Evolutionary conservation across 2,329 filamentous ascomycete genomes (phyloP).

Genomic region (Penicillium sp.): DNA sequence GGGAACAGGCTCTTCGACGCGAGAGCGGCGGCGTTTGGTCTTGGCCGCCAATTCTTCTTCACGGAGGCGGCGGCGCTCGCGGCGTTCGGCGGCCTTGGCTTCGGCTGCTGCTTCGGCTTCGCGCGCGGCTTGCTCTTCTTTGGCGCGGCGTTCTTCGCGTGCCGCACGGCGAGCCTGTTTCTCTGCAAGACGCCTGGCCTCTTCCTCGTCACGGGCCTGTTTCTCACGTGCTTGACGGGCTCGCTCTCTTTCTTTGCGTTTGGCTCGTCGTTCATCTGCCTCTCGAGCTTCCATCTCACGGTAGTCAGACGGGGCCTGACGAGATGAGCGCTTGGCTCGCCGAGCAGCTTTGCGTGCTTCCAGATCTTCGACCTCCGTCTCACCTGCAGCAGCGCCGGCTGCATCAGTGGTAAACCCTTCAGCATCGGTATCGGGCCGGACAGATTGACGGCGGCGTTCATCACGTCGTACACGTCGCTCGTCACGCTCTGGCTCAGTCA

Average conservation of each 20-base stretch:
- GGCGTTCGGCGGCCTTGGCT: conserved; percentile 40
- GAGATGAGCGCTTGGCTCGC: conserved; percentile 51
- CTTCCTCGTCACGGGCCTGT: conserved; percentile 37
- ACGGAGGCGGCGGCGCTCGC: conserved; percentile 40
- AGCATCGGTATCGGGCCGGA: conserved; percentile 49
- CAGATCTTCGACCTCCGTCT: conserved; percentile 51
- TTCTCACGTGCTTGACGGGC: conserved; percentile 38
- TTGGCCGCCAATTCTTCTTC: conserved; percentile 34
- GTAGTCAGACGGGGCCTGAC: conserved; percentile 35
- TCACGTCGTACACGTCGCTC: conserved; percentile 37
- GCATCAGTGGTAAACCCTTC: conserved; percentile 50
- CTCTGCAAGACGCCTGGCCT: conserved; percentile 34
- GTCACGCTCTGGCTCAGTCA: conserved; percentile 38
- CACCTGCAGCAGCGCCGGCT: conserved; percentile 31
- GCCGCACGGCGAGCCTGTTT: conserved; percentile 34
- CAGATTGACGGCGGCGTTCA: conserved; percentile 39
- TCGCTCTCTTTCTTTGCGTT: conserved; percentile 52
- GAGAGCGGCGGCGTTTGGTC: conserved; percentile 34
- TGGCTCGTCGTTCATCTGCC: conserved; percentile 44
- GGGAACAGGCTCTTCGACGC: conserved; percentile 27
- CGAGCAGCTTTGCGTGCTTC: conserved; percentile 64
- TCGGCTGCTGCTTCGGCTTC: conserved; percentile 35
- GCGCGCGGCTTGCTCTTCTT: conserved; percentile 48
- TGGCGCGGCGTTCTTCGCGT: conserved; percentile 33
- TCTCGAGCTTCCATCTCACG: conserved; percentile 35